Conservation (phyloP, 2,329 filamentous ascomycete genomes). For the Botrytis deweyae region DNA sequence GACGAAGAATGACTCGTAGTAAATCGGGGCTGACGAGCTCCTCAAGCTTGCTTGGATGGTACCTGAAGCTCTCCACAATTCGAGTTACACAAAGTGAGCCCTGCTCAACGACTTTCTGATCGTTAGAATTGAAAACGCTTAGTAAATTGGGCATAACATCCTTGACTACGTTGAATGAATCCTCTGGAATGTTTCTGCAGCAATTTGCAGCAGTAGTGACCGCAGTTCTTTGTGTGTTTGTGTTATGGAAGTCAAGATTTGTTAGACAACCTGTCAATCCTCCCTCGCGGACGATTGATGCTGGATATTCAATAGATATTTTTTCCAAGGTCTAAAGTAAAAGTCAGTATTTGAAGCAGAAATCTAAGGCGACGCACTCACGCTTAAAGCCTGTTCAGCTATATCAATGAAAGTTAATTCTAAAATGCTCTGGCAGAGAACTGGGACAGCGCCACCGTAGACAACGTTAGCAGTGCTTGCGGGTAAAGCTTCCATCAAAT, state of each 20-base stretch:
- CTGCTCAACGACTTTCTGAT: conserved; percentile 96
- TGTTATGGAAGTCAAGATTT: conserved; percentile 96
- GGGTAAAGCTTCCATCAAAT: conserved; percentile 95
- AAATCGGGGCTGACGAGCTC: conserved; percentile 87
- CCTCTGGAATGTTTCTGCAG: conserved; percentile 92
- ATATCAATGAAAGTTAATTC: conserved; percentile 98
- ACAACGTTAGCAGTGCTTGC: conserved; percentile 93
- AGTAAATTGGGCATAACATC: conserved; percentile 97
- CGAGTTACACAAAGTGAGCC: conserved; percentile 92
- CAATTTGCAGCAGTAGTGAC: conserved; percentile 98
- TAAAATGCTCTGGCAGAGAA: conserved; percentile 90
- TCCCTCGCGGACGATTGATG: conserved; percentile 92
- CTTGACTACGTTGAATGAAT: conserved; percentile 85
- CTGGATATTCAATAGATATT: conserved; percentile 93
- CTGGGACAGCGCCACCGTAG: conserved; percentile 92
- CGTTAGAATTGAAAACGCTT: conserved; percentile 85
- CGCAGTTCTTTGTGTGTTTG: conserved; percentile 92
- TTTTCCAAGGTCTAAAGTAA: conserved; percentile 75
- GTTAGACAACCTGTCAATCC: conserved; percentile 93
- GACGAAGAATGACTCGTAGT: conserved; percentile 77
- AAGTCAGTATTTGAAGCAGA: conserved; percentile 22
- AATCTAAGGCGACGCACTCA: conserved; percentile 41
- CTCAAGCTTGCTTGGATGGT: conserved; percentile 83
- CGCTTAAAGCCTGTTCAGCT: conserved; percentile 91
- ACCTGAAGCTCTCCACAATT: conserved; percentile 95